These are phyloP conservation scores for Saccharomyces uvarum DNA, from an alignment of 1,139 yeast genomes.

Conservation along the genomic window DNA sequence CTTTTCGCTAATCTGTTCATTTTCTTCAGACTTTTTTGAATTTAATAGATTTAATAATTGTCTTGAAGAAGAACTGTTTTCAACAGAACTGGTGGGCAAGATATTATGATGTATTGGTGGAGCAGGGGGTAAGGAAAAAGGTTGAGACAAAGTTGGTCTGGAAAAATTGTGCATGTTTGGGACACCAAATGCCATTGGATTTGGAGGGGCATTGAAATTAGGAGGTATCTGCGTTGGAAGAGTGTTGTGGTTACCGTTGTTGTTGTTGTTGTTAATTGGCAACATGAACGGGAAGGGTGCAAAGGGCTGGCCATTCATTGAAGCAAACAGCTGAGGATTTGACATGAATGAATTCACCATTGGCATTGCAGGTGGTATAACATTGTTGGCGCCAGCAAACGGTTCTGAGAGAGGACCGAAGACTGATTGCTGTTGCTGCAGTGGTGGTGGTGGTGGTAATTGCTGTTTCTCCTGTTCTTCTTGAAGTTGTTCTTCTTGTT, in stretches of 20 bases:
- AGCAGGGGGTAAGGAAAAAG: neutral
- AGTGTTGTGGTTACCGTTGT: neutral
- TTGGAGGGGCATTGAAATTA: slow-evolving; percentile 8
- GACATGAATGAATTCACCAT: slow-evolving; percentile 1
- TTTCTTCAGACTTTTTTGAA: slow-evolving; percentile 3
- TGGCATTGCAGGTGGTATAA: slow-evolving; percentile 12
- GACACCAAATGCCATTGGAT: slow-evolving; percentile 20
- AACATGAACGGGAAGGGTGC: slow-evolving; percentile 31
- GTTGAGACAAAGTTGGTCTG: slow-evolving; percentile 36
- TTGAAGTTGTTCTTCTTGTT: slow-evolving; percentile 1
- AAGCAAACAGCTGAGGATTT: slow-evolving; percentile 13
- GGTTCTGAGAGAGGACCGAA: slow-evolving; percentile 7
- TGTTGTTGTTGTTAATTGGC: neutral
- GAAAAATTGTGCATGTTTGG: slow-evolving; percentile 42
- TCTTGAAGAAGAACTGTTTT: slow-evolving; percentile 36
- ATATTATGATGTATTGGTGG: slow-evolving; percentile 27
- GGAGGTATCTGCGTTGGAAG: slow-evolving; percentile 2
- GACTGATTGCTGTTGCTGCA: slow-evolving; percentile 12
- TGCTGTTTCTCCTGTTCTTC: slow-evolving; percentile 1
- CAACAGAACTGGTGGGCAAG: slow-evolving; percentile 16
- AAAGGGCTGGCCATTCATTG: slow-evolving; percentile 25
- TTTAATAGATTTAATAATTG: slow-evolving; percentile 19
- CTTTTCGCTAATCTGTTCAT: slow-evolving; percentile 9
- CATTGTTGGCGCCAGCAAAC: slow-evolving; percentile 4
- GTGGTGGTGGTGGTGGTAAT: slow-evolving; percentile 8